Evolutionary conservation across 495 filamentous ascomycete species (phyloP), one percentile per base, ranked within the genome.

Genomic region (Polyplosphaeria fusca): DNA sequence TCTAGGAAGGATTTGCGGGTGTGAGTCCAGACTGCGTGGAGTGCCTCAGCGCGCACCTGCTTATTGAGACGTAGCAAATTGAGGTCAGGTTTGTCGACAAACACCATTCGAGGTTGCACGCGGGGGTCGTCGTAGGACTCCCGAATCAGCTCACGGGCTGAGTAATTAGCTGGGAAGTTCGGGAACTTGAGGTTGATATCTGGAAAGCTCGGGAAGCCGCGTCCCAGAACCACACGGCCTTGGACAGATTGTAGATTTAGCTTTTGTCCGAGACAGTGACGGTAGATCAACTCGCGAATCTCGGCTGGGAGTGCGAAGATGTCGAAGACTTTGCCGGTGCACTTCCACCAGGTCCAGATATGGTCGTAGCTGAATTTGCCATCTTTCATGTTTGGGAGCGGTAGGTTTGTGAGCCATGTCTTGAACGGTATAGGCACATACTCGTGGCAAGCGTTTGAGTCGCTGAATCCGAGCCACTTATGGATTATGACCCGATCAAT

Each of bases 1-100:
- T 3, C 27, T 11, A 45, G 5, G 19, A 53, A 53, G 25, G 7
- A 19, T 25, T 44, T 53, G 19, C 37, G 50, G 3, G 50, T 35
- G 3, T 23, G 20, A 11, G 43, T 25, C 39, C 50, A 53, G 11
- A 22, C 50, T 4, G 37, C 37, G 3, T 43, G 3, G 3, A 53
- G 23, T 4, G 50, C 50, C 39, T 53, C 50, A 13, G 3, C 20
- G 12, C 19, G n/a, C 4, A 45, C n/a, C 16, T n/a, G 20, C 19
- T 19, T 43, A 30, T 26, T 43, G 7, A 45, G 38, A 4, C 14
- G 19, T n/a, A 53, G 39, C 11, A 53, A 9, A 18, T 38, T 2
- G 9, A 43, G 39, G 4, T 53, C 20, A 11, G 50, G 50, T 12
- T 37, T 37, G 11, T 9, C 18, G 7, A 7, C 16, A 12, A 9